A percentile compares a stretch with the other conserved stretches of the same genome.
Conservation (phyloP, 345 rosid genomes). For the Turritis glabra region DNA sequence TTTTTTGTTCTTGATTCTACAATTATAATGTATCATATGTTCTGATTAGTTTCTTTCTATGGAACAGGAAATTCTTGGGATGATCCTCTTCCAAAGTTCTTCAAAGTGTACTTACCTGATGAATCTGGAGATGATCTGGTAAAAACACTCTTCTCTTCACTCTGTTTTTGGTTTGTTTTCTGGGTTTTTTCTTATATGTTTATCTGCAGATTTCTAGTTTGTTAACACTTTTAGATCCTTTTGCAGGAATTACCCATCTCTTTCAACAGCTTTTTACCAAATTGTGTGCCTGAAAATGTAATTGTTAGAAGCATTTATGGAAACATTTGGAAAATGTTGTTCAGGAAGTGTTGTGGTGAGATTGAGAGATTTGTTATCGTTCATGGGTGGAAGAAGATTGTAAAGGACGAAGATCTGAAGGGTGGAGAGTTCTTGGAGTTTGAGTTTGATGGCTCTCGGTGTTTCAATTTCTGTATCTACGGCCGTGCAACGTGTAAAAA, state of each 20-base stretch:
- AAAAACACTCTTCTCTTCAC: constrained; percentile 1
- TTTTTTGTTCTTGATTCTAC: constrained; percentile 17
- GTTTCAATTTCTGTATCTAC: constrained; percentile 26
- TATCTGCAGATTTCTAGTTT: not conserved
- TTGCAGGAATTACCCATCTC: constrained; percentile 21
- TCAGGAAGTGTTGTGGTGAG: constrained; percentile 6
- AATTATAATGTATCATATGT: not conserved
- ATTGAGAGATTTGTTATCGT: constrained; percentile 10
- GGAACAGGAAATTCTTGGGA: not conserved
- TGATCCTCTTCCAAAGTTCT: constrained; percentile 33
- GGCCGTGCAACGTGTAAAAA: constrained; percentile 27
- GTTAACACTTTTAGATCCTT: not conserved
- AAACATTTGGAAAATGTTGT: not conserved
- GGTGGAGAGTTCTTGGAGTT: constrained; percentile 30
- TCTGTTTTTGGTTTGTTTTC: constrained; percentile 1
- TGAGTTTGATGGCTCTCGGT: constrained; percentile 25
- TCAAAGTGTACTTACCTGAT: constrained; percentile 31
- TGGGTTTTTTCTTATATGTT: too few species aligned
- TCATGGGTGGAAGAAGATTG: constrained; percentile 25
- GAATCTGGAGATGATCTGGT: constrained; percentile 33
- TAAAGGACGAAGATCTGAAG: not conserved
- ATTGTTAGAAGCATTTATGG: constrained; percentile 17
- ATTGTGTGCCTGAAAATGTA: not conserved
- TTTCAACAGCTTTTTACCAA: not conserved
- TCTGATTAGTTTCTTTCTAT: not conserved